Base-by-base conservation (phyloP, 2,329 filamentous ascomycete genomes). In the Trichoderma cornu-damae region DNA sequence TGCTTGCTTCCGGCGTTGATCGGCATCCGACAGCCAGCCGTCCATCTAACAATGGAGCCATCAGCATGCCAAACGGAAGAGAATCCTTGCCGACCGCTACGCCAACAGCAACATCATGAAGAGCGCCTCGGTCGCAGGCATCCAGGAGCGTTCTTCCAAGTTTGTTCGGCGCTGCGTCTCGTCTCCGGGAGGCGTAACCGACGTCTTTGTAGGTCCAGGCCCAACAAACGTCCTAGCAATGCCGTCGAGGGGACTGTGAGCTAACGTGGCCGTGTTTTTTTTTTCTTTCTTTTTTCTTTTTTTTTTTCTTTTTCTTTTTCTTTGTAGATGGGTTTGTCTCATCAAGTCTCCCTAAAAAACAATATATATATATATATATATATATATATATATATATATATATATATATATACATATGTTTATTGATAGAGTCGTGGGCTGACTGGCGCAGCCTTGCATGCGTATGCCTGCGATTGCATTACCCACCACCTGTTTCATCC, bases 401-500 rank as follows among this genome's bases (percentile, higher is more conserved):
- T 52, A 20, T 40, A 20, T 6, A 49, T n/a, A 30, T 2, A 48
- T 2, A 9, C 16, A n/a, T n/a, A n/a, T n/a, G n/a, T n/a, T n/a
- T n/a, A n/a, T n/a, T n/a, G n/a, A n/a, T n/a, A n/a, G n/a, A n/a
- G n/a, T n/a, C n/a, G n/a, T 5, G 16, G 18, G 51, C 65, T 69
- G 43, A 70, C 54, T 0, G 24, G 16, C 20, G 12, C 42, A 73
- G 67, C 67, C 42, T 72, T 88, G 1, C 86, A 89, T 61, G 79
- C 85, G 24, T 89, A 86, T 66, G 85, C 86, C 1, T 82, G 87
- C 53, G 86, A 89, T 65, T 87, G 85, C 63, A 79, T 84, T 26
- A 86, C 84, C 0, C 82, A 87, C 63, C 84, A 87, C 62, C 75
- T 89, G n/a, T 87, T 89, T 65, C 82, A 86, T 55, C 84, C 85